Evolutionary conservation across 176 grass and related monocot genomes (phyloP), one percentile per base, ranked within the genome.

Genomic region (Elaeis guineensis): DNA sequence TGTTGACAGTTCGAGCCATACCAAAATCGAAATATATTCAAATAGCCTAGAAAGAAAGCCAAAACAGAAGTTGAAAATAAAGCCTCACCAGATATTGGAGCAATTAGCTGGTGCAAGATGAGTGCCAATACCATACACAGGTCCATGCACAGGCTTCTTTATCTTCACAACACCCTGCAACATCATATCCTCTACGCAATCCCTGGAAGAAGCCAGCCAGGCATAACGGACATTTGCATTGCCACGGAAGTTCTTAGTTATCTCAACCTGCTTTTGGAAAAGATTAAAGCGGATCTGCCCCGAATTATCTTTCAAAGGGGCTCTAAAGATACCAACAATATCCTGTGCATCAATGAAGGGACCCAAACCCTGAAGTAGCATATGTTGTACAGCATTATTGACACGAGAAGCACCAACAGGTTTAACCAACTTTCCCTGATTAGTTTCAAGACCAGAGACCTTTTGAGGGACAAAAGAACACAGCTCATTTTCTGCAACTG

Each of bases 151-250:
- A 64, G 84, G 73, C 67, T 69, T 91, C 54, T 63, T 57, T 82
- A 85, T 65, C 69, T 74, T 53, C 58, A 92, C 63, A 32, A 75
- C 39, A 6, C 82, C 77, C 60, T 55, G 72, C 69, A 69, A 51
- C 79, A 88, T 90, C 93, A 98, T 86, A 59, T 79, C 81, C 59
- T 92, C 70, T 69, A 92, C 70, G 7, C 54, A 50, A 22, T 60
- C 69, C 79, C 84, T 98, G 22, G 93, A 80, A 68, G 83, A 89
- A 71, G 93, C 32, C 67, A 92, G 78, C 93, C 93, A 98, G 21
- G 88, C 93, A 69, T 98, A 98, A 55, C 84, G 88, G 25, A 98
- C 82, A 79, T 98, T 98, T 59, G 93, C 87, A 48, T 77, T 92
- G 50, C 82, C 87, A 73, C 79, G 78, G 25, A n/a, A 44, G 57